These are phyloP conservation scores for Psilocybe sp. DNA, from an alignment of 768 basidiomycete genomes.

Conservation along the genomic window DNA sequence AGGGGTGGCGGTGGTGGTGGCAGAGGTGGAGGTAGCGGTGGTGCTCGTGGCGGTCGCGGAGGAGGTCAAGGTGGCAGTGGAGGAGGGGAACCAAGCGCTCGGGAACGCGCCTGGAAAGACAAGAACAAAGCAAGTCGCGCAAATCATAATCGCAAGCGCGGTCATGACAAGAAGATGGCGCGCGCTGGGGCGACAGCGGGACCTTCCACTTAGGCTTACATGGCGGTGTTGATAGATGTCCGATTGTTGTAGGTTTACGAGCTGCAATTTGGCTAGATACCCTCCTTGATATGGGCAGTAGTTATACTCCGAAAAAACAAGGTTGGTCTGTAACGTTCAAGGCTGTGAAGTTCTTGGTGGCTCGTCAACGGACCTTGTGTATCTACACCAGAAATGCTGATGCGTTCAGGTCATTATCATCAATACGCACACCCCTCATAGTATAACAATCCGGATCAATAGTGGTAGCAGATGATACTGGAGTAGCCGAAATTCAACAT, in stretches of 20 bases:
- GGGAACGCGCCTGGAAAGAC: slow-evolving; percentile 71
- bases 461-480: too few relatives aligned
- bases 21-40: slow-evolving; percentile 17
- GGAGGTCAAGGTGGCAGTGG: slow-evolving; percentile 40
- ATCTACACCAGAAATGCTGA: too few relatives aligned
- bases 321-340: too few relatives aligned
- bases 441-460: too few relatives aligned
- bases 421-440: too few relatives aligned
- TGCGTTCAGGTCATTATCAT: too few relatives aligned
- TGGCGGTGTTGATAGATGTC: neutral
- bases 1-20: slow-evolving; percentile 22
- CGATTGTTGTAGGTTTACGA: neutral
- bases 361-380: too few relatives aligned
- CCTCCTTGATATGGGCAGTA: too few relatives aligned
- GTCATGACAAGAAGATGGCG: slow-evolving; percentile 88
- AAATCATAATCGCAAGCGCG: slow-evolving; percentile 77
- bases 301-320: too few relatives aligned
- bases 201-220: slow-evolving; percentile 8
- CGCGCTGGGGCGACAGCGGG: slow-evolving; percentile 46
- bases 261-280: too few relatives aligned
- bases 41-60: slow-evolving; percentile 32
- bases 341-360: too few relatives aligned
- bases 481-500: too few relatives aligned
- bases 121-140: slow-evolving; percentile 71
- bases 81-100: slow-evolving; percentile 38